These are phyloP conservation scores for Thuja plicata DNA, from an alignment of 83 land plant species.

Conservation along the genomic window DNA sequence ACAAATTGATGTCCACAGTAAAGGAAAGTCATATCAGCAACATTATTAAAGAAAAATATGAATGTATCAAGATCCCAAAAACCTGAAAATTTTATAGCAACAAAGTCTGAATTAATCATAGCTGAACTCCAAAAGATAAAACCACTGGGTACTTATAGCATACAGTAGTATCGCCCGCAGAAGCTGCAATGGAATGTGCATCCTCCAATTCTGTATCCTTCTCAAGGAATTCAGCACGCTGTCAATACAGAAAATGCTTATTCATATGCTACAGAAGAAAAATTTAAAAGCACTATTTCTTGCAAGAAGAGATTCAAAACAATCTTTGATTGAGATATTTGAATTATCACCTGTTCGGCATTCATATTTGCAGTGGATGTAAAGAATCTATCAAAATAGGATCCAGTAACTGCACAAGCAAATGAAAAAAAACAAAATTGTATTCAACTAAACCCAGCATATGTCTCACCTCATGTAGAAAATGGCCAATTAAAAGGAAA, in stretches of 20 bases:
- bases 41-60: neutral
- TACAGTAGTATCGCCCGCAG: constrained; percentile 91
- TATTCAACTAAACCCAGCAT: neutral
- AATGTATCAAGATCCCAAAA: neutral
- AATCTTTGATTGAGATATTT: neutral
- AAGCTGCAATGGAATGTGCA: constrained; percentile 94
- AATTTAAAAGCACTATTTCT: neutral
- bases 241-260: neutral
- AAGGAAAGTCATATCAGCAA: neutral
- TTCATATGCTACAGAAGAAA: neutral
- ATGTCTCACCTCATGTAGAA: neutral
- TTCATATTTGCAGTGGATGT: constrained; percentile 72
- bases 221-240: constrained; percentile 92
- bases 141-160: constrained; percentile 5
- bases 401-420: constrained; percentile 70
- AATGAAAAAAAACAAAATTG: neutral
- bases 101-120: neutral
- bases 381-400: constrained; percentile 79
- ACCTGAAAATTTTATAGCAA: neutral
- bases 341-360: constrained; percentile 63
- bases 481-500: neutral
- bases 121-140: neutral
- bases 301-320: neutral
- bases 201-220: constrained; percentile 86
- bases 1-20: neutral